These are phyloP conservation scores for Ogataea wickerhamii DNA, from an alignment of 805 yeast genomes.

Conservation along the genomic window DNA sequence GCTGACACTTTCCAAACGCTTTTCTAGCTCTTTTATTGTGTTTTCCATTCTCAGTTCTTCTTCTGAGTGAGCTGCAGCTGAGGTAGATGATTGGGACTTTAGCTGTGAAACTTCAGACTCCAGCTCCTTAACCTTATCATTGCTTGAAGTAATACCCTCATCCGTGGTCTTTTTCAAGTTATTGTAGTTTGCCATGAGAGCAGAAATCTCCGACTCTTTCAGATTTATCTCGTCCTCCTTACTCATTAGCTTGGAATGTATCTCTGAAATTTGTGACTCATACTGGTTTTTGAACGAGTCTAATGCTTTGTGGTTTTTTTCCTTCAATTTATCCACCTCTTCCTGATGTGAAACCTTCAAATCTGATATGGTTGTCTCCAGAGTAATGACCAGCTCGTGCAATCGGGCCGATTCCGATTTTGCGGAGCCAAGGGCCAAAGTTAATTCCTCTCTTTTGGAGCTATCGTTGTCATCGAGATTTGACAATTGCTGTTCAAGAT, in stretches of 20 bases:
- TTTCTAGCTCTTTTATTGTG: not conserved
- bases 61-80: not conserved
- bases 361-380: slow-evolving; percentile 6
- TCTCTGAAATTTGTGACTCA: slow-evolving; percentile 1
- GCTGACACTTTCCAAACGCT: not conserved
- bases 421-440: slow-evolving; percentile 5
- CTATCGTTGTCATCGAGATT: slow-evolving; percentile 6
- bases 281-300: slow-evolving; percentile 2
- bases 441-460: slow-evolving; percentile 4
- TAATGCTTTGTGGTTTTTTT: slow-evolving; percentile 2
- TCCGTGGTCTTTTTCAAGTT: not conserved
- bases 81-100: not conserved
- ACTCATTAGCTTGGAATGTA: not conserved
- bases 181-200: slow-evolving; percentile 7
- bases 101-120: not conserved
- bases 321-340: slow-evolving; percentile 2
- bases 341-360: slow-evolving; percentile 4
- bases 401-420: slow-evolving; percentile 5
- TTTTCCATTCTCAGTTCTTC: not conserved
- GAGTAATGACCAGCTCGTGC: slow-evolving; percentile 2
- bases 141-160: not conserved
- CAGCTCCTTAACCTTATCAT: not conserved
- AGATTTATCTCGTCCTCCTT: slow-evolving; percentile 3
- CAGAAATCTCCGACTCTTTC: slow-evolving; percentile 10
- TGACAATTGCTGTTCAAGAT: slow-evolving; percentile 6